Base-by-base conservation (phyloP, 2,329 filamentous ascomycete genomes). In the Ceratocystis colombiana region DNA sequence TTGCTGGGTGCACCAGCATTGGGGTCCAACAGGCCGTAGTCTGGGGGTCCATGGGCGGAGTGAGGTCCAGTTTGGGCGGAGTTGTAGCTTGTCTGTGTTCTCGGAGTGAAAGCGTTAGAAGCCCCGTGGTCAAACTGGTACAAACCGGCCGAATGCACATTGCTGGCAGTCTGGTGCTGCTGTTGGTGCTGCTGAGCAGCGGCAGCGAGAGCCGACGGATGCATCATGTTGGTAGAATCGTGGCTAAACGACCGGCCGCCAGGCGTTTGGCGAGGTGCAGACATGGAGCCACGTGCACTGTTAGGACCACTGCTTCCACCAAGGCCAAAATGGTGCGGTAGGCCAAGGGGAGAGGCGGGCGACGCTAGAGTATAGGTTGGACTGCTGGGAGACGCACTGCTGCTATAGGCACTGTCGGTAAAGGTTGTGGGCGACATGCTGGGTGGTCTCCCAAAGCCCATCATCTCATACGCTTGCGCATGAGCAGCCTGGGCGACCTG, bases 381-480 rank as follows among this genome's bases (percentile, higher is more conserved):
- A 25, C 62, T 65, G 44, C 62, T 65, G 20, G 66, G 66, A 20
- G 66, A 64, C 7, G 55, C 62, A 12, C 62, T 53, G 22, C 62
- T 62, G 63, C 57, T 65, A 17, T 64, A 67, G n/a, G 63, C 53
- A 28, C 57, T 59, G 8, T 64, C 66, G 25, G 62, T 67, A 46
- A 65, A 67, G 46, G 59, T 64, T 7, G 66, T 62, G 8, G 66
- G 66, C 20, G 66, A 67, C 55, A 67, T 64, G 57, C 63, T 65
- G 2, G 66, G 63, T 10, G 66, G 62, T 17, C 66, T 63, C 33
- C 44, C 48, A 20, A 67, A 67, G 22, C 33, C 28, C 61, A 67
- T 28, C 61, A 67, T 65, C 37, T 67, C 62, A 5, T 63, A 63
- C 48, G 53, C 53, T 57, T 57, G 53, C 15, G 53, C 53, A 7